A percentile compares a stretch with the other conserved stretches of the same genome.
These are phyloP conservation scores for Rhodotorula graminis DNA, from an alignment of 768 basidiomycete genomes.

Conservation along the genomic window DNA sequence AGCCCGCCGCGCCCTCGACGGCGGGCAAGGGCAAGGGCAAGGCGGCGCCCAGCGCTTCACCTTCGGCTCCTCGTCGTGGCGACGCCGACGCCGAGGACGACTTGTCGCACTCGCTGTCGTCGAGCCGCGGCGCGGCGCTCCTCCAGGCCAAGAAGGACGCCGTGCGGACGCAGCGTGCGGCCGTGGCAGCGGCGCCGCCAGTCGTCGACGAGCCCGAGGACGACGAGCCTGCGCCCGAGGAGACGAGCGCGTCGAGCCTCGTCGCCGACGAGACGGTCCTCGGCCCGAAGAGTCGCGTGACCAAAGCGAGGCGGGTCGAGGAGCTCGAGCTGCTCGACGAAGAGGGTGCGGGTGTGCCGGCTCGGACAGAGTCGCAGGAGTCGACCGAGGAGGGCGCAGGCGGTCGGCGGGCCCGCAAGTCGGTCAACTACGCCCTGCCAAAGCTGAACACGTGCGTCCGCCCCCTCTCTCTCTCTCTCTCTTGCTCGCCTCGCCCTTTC, in stretches of 20 bases:
- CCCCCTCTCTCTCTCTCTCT: too few species aligned
- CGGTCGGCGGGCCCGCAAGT: slow-evolving; percentile 37
- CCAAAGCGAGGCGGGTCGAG: not conserved
- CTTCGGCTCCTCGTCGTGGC: too few species aligned
- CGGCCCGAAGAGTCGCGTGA: not conserved
- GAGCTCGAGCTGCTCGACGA: slow-evolving; percentile 2
- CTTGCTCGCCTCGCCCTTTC: too few species aligned
- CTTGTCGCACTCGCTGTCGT: not conserved
- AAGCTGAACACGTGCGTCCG: slow-evolving; percentile 41
- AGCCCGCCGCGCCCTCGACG: not conserved
- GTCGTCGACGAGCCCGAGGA: not conserved
- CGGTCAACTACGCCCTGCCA: slow-evolving; percentile 42
- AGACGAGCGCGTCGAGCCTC: not conserved
- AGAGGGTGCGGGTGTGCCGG: not conserved
- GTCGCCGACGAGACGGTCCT: not conserved
- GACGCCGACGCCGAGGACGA: not conserved
- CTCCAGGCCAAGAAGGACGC: slow-evolving; percentile 21
- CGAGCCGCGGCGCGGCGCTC: not conserved
- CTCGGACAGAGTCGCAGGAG: not conserved
- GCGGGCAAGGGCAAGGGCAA: not conserved
- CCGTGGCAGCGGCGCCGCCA: not conserved
- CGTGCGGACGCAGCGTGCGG: not conserved
- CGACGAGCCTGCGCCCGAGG: not conserved
- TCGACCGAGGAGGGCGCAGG: not conserved
- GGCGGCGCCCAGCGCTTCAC: not conserved